Evolutionary conservation across 257 asterid species (phyloP).

Genomic region (Sherardia arvensis): DNA sequence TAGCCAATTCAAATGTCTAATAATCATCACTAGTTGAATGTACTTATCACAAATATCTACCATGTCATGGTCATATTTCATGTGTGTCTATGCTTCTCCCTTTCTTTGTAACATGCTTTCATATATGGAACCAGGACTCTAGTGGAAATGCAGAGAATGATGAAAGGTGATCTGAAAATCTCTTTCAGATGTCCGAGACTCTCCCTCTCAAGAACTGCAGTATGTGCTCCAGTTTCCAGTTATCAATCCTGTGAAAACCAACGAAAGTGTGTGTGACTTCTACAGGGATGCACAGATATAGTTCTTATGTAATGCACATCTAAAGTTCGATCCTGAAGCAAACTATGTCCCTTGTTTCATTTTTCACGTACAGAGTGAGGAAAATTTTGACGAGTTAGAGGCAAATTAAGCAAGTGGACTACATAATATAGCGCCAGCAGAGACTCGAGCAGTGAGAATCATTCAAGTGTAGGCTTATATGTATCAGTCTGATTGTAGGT

Average conservation of each 20-base stretch:
- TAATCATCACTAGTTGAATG: neutral
- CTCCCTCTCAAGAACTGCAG: conserved; percentile 76
- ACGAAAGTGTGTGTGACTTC: neutral
- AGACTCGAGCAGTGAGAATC: neutral
- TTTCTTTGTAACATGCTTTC: neutral
- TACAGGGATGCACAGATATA: neutral
- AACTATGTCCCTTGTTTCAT: neutral
- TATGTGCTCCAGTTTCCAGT: conserved; percentile 93
- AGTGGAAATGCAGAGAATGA: neutral
- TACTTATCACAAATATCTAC: neutral
- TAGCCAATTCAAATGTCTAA: neutral
- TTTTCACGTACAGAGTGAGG: neutral
- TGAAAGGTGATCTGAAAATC: neutral
- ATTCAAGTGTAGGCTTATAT: neutral
- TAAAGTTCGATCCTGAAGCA: neutral
- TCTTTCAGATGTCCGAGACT: conserved; percentile 43
- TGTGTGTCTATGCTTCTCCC: neutral
- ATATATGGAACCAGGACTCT: neutral
- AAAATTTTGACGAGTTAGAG: neutral
- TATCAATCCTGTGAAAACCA: conserved; percentile 56
- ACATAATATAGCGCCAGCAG: neutral
- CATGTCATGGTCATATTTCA: neutral
- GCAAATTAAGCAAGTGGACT: neutral
- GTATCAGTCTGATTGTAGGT: neutral
- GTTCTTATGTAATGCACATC: neutral